phyloP scores from a whole-genome alignment of 495 filamentous ascomycete species.

The Xylaria cubensis region DNA sequence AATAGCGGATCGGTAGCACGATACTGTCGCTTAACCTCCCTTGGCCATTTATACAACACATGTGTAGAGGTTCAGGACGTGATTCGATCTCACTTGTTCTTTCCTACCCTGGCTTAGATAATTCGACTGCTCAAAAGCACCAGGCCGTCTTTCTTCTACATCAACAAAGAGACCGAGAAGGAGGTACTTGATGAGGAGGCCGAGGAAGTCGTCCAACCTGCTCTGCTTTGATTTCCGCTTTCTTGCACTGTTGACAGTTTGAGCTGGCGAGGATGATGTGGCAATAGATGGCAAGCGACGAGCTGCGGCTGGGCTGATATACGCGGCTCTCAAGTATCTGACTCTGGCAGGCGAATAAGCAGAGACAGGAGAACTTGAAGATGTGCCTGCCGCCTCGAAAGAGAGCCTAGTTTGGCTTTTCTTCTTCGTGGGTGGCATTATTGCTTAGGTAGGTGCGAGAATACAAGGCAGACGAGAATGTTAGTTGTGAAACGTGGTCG shows the following conservation, averaged over 20 bases:
- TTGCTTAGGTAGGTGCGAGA: neutral
- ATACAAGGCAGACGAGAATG: no score
- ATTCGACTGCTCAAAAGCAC: no score
- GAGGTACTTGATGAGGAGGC: no score
- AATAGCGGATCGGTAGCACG: no score
- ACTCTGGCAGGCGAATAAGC: slow-evolving; percentile 30
- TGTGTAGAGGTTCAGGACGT: no score
- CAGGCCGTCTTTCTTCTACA: no score
- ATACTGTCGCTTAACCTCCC: no score
- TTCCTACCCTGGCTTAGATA: no score
- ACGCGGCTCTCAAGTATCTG: slow-evolving; percentile 24
- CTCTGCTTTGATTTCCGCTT: slow-evolving; percentile 14
- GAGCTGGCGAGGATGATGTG: slow-evolving; percentile 11
- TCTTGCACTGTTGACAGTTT: neutral
- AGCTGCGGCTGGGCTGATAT: slow-evolving; percentile 22
- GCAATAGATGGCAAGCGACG: slow-evolving; percentile 10
- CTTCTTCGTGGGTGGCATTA: slow-evolving; percentile 34
- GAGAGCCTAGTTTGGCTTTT: slow-evolving; percentile 36
- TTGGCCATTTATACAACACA: no score
- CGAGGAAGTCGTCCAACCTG: slow-evolving; percentile 5
- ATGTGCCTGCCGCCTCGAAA: slow-evolving; percentile 30
- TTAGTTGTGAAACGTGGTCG: no score
- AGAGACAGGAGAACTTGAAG: slow-evolving; percentile 21
- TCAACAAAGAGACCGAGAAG: no score
- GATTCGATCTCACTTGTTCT: no score